Percentiles rank a stretch among this genome's conserved stretches.
Conservation (phyloP, 192 early-diverging fungal species). For the Coemansia sp. region DNA sequence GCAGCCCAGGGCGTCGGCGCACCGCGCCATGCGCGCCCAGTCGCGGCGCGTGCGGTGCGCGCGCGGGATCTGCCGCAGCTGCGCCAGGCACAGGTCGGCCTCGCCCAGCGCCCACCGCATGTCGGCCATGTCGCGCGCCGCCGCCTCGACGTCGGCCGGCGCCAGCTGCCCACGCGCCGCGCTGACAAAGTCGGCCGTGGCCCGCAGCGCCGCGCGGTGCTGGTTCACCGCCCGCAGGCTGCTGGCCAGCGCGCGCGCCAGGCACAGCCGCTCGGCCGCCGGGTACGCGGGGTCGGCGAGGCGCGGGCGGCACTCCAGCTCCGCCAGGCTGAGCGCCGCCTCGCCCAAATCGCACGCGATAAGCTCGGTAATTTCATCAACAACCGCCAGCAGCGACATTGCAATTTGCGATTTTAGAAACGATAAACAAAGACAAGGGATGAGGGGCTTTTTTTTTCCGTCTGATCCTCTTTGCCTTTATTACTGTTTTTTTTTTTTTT, state of each 20-base stretch:
- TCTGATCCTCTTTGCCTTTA: background rate
- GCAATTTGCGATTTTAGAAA: too few relatives aligned
- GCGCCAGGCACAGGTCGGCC: constrained; percentile 44
- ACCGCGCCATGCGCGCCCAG: constrained; percentile 36
- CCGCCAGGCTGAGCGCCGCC: constrained; percentile 40
- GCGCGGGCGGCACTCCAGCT: constrained; percentile 38
- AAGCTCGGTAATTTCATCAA: constrained; percentile 36
- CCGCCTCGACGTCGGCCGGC: constrained; percentile 21
- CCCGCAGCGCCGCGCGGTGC: constrained; percentile 22
- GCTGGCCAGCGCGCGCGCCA: constrained; percentile 16
- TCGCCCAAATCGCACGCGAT: constrained; percentile 43
- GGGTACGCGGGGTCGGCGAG: constrained; percentile 4
- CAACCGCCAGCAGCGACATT: constrained; percentile 13
- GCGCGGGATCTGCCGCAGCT: constrained; percentile 47
- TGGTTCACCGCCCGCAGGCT: constrained; percentile 20
- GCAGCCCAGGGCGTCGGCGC: constrained; percentile 23
- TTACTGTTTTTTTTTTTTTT: background rate
- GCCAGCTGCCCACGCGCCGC: constrained; percentile 20
- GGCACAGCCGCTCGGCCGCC: constrained; percentile 16
- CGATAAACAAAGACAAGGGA: background rate
- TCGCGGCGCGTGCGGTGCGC: constrained; percentile 25
- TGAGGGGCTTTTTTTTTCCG: too few relatives aligned
- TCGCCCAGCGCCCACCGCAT: constrained; percentile 40
- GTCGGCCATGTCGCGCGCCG: constrained; percentile 40
- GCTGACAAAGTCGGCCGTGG: constrained; percentile 35